phyloP scores from a whole-genome alignment of 768 basidiomycete genomes.

The Mycena leptocephala region DNA sequence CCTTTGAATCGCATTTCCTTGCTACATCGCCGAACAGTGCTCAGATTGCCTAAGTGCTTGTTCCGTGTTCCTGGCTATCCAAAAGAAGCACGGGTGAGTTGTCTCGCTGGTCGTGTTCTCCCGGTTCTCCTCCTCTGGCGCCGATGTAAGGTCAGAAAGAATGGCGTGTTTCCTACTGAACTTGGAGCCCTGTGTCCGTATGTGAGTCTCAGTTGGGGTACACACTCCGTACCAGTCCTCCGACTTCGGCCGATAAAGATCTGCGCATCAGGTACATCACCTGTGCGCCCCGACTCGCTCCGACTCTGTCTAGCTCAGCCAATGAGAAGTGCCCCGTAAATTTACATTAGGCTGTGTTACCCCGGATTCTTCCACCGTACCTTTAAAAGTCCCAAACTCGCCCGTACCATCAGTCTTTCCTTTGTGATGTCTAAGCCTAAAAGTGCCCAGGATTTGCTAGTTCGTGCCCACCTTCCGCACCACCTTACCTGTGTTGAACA shows the following conservation, averaged over 20 bases:
- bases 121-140: background rate
- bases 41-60: background rate
- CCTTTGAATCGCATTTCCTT: background rate
- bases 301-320: background rate
- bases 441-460: constrained; percentile 83
- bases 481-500: constrained; percentile 28
- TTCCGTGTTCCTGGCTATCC: background rate
- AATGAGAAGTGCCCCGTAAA: constrained; percentile 5
- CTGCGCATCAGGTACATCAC: background rate
- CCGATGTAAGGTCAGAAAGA: background rate
- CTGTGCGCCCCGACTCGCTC: constrained; percentile 15
- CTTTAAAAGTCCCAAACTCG: constrained; percentile 3
- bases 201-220: background rate
- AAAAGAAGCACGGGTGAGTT: background rate
- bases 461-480: constrained; percentile 47
- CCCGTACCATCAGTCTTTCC: background rate
- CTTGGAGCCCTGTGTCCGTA: background rate
- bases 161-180: background rate
- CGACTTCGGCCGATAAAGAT: constrained; percentile 22
- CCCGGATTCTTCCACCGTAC: background rate
- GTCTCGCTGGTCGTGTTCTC: background rate
- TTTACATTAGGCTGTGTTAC: background rate
- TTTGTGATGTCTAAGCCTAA: constrained; percentile 53
- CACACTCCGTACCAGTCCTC: background rate
- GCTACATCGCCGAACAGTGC: too few species aligned